Evolutionary conservation across 768 basidiomycete genomes (phyloP), one percentile per base, ranked within the genome.

Genomic region (Boletales sp.): DNA sequence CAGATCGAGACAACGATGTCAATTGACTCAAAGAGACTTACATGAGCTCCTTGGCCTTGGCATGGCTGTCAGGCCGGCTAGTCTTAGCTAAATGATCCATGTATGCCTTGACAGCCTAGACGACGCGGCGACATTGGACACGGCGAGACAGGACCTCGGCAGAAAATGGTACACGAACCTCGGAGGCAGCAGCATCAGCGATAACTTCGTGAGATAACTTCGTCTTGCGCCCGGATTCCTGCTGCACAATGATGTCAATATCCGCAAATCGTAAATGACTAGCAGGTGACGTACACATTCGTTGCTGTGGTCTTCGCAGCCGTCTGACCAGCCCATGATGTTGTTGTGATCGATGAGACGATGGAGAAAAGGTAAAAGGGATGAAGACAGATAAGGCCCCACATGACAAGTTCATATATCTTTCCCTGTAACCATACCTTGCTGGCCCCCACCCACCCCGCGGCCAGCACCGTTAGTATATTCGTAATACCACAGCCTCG

Each of bases 1-100:
- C 34, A 14, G 34, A 34, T 34, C 34, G 10, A 12, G 34, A 15
- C 12, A 34, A 34, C 34, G 33, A 34, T 34, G 5, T 15, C 13
- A 34, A 1, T n/a, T 28, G 25, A 15, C 11, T 2, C 13, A 5
- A 34, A 34, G 6, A 12, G 34, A 5, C 34, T 34, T 34, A 34
- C 34, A 34, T 13, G 13, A 34, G 2, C 15, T 34, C 34, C 34
- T 34, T 34, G 34, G 34, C 34, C 34, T 14, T 7, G 31, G 61
- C 62, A 13, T 66, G 62, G 7, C 1, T 35, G 12, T 48, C 48
- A 30, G 62, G 65, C n/a, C 50, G 15, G 31, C 63, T 62, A 1
- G 59, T 53, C n/a, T 0, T 1, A 1, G 44, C 52, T 1, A 25
- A 0, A 33, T 61, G 62, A 0, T 61, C 1, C 50, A 66, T 57